phyloP scores from a whole-genome alignment of 208 protist genomes.

The Acanthamoeba castellanii region DNA sequence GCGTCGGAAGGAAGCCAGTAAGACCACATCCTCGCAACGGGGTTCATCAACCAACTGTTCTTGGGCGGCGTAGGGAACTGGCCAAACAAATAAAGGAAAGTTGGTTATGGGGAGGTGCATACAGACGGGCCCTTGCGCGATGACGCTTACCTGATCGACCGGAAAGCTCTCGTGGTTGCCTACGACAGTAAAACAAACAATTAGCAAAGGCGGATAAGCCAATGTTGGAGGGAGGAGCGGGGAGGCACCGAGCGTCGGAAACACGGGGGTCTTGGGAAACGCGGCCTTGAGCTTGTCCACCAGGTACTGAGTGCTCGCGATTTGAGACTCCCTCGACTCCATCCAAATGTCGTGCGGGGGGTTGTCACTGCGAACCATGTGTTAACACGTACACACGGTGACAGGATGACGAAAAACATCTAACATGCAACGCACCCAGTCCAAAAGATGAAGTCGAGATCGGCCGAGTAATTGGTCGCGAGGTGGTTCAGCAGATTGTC shows the following conservation, averaged over 20 bases:
- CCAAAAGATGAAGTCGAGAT: slow-evolving; percentile 63
- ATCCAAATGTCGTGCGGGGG: slow-evolving; percentile 64
- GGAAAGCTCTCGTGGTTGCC: slow-evolving; percentile 58
- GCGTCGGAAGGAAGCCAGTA: slow-evolving; percentile 24
- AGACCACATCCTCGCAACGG: slow-evolving; percentile 5
- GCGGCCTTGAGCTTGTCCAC: not conserved
- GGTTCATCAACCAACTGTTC: slow-evolving; percentile 57
- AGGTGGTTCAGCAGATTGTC: slow-evolving; percentile 5
- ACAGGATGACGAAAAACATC: not conserved
- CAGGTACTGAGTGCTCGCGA: slow-evolving; percentile 7
- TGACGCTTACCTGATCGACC: not conserved
- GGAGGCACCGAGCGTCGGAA: slow-evolving; percentile 2
- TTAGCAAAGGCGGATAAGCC: not conserved
- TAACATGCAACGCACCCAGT: not conserved
- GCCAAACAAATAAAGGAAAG: not conserved
- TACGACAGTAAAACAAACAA: not conserved
- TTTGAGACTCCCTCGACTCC: not conserved
- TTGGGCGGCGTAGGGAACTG: slow-evolving; percentile 14
- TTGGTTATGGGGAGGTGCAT: not conserved
- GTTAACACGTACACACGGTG: not conserved
- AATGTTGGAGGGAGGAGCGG: not conserved
- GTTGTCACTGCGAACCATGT: not conserved
- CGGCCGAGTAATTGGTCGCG: slow-evolving; percentile 20
- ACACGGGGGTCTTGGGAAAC: slow-evolving; percentile 48
- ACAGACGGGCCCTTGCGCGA: not conserved